phyloP scores from a whole-genome alignment of 805 yeast genomes.

The Ogataea glucozyma region DNA sequence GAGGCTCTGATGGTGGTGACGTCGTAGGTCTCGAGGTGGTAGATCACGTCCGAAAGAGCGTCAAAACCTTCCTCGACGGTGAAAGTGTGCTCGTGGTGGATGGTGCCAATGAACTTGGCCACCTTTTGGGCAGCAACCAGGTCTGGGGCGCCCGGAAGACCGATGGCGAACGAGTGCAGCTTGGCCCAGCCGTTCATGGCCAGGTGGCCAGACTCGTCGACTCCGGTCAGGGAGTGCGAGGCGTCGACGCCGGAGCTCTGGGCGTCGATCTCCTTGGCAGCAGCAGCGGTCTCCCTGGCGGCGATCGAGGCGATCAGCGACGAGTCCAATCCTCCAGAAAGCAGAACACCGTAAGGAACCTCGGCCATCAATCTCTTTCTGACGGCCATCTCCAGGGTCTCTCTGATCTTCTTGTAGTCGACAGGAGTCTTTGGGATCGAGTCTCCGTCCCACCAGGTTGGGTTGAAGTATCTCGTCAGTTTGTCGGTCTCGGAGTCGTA shows the following conservation, averaged over 20 bases:
- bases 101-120: conserved; percentile 92
- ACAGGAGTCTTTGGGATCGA: conserved; percentile 75
- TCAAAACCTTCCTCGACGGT: conserved; percentile 96
- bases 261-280: conserved; percentile 51
- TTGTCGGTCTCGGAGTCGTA: conserved; percentile 90
- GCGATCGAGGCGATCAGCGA: conserved; percentile 96
- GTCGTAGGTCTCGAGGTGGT: conserved; percentile 95
- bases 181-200: conserved; percentile 73
- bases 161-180: conserved; percentile 95
- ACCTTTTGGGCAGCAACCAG: conserved; percentile 94
- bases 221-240: conserved; percentile 79
- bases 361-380: conserved; percentile 99
- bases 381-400: conserved; percentile 86
- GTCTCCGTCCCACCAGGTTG: conserved; percentile 90
- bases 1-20: conserved; percentile 99
- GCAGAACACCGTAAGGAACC: conserved; percentile 96
- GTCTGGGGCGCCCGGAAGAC: conserved; percentile 98
- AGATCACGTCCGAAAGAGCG: conserved; percentile 90
- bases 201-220: conserved; percentile 84
- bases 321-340: conserved; percentile 97
- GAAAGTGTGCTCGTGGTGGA: conserved; percentile 97
- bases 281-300: conserved; percentile 89
- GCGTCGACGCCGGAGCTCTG: conserved; percentile 56
- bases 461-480: conserved; percentile 84
- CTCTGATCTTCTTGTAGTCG: conserved; percentile 72